Evolutionary conservation across 2,329 filamentous ascomycete species (phyloP).

Genomic region (Sporothrix dimorphospora): DNA sequence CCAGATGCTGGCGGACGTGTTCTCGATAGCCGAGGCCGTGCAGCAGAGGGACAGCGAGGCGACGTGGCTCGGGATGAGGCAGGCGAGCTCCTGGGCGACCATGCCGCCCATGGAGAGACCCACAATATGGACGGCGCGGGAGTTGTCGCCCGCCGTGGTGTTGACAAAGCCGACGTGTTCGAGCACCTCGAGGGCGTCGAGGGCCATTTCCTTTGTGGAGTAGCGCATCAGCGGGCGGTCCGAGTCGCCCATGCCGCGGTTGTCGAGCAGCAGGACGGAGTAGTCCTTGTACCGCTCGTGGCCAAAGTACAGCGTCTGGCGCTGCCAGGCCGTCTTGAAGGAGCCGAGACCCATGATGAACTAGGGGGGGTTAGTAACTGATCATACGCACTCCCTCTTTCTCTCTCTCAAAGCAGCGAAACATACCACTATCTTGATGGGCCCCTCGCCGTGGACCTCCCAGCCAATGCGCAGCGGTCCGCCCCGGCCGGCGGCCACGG

Average conservation of each 20-base stretch:
- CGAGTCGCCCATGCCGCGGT: slow-evolving; percentile 80
- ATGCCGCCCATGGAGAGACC: slow-evolving; percentile 89
- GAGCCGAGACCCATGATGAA: slow-evolving; percentile 81
- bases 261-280: slow-evolving; percentile 77
- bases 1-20: slow-evolving; percentile 59
- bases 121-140: slow-evolving; percentile 62
- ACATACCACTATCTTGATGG: slow-evolving; percentile 72
- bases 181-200: slow-evolving; percentile 71
- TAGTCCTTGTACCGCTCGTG: slow-evolving; percentile 70
- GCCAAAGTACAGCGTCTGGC: slow-evolving; percentile 80
- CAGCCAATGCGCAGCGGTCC: slow-evolving; percentile 77
- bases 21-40: slow-evolving; percentile 64
- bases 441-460: slow-evolving; percentile 77
- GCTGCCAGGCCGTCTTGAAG: slow-evolving; percentile 72
- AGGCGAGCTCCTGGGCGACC: slow-evolving; percentile 82
- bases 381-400: too few relatives aligned
- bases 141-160: slow-evolving; percentile 26
- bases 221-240: slow-evolving; percentile 79
- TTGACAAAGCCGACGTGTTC: slow-evolving; percentile 63
- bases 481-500: slow-evolving; percentile 70
- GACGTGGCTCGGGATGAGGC: slow-evolving; percentile 56
- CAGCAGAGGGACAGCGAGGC: slow-evolving; percentile 62
- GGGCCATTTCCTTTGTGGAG: slow-evolving; percentile 82
- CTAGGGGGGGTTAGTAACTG: slow-evolving; percentile 50
- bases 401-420: too few relatives aligned